phyloP scores from a whole-genome alignment of 2,329 filamentous ascomycete species.

The Davidsoniella eucalypti region DNA sequence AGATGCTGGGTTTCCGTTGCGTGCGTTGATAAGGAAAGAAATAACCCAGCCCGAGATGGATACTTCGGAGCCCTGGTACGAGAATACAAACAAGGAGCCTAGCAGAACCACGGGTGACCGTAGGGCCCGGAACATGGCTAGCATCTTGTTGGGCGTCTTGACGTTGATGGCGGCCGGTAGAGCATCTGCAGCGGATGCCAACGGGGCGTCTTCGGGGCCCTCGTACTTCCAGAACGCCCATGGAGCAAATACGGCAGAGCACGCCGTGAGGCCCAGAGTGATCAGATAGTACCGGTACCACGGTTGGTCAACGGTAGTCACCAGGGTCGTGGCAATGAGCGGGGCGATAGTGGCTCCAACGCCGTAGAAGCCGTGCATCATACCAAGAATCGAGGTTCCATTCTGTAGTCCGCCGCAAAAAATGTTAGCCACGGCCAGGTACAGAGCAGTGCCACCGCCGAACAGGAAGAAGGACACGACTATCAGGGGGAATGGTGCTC shows the following conservation, averaged over 20 bases:
- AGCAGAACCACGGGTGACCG: slow-evolving; percentile 47
- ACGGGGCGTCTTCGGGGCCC: slow-evolving; percentile 26
- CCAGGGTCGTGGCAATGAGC: slow-evolving; percentile 58
- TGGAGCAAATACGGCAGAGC: slow-evolving; percentile 39
- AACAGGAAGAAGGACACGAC: slow-evolving; percentile 54
- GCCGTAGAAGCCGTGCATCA: slow-evolving; percentile 52
- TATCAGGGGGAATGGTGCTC: slow-evolving; percentile 54
- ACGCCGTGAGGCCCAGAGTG: slow-evolving; percentile 37
- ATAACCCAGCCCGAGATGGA: slow-evolving; percentile 77
- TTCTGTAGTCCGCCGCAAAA: slow-evolving; percentile 39
- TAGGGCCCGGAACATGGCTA: slow-evolving; percentile 31
- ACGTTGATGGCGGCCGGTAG: slow-evolving; percentile 14
- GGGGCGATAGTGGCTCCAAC: slow-evolving; percentile 51
- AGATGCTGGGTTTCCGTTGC: slow-evolving; percentile 48
- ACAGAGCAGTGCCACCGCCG: slow-evolving; percentile 40
- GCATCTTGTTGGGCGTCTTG: slow-evolving; percentile 14
- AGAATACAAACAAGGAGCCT: slow-evolving; percentile 67
- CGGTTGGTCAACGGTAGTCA: slow-evolving; percentile 28
- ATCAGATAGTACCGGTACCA: slow-evolving; percentile 66
- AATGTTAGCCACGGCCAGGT: slow-evolving; percentile 40
- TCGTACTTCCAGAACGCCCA: slow-evolving; percentile 47
- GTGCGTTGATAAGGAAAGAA: slow-evolving; percentile 60
- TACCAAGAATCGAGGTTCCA: slow-evolving; percentile 39
- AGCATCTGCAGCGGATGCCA: slow-evolving; percentile 14
- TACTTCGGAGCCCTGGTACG: slow-evolving; percentile 74